These are phyloP conservation scores for Cryptosporidium parvum DNA, from an alignment of 169 alveolate species.

Conservation along the genomic window DNA sequence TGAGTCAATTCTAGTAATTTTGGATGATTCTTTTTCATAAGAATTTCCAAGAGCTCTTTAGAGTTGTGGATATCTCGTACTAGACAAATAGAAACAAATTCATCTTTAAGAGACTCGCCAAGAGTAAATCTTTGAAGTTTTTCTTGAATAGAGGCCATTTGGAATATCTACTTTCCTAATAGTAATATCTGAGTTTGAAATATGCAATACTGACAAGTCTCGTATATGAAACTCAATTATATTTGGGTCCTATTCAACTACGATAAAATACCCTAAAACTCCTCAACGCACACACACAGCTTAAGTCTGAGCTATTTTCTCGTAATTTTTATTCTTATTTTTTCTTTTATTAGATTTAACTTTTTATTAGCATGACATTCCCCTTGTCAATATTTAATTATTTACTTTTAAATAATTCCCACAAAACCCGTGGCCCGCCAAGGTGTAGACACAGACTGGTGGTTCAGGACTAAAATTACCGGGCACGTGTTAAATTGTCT, in stretches of 20 bases:
- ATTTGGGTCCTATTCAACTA: background rate
- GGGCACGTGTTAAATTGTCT: conserved; percentile 12
- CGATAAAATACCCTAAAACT: background rate
- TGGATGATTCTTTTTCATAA: background rate
- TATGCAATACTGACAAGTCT: background rate
- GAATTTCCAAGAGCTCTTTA: background rate
- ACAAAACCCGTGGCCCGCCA: background rate
- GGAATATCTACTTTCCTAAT: background rate
- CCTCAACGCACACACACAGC: background rate
- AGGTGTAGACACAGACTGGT: background rate
- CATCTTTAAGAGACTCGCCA: background rate
- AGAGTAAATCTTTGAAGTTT: conserved; percentile 7
- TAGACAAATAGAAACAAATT: conserved; percentile 45
- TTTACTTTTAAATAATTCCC: background rate
- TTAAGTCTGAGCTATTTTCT: background rate
- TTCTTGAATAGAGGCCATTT: background rate
- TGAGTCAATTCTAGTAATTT: background rate
- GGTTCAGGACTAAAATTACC: background rate
- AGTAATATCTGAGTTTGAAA: background rate
- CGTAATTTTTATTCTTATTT: background rate
- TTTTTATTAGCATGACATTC: background rate
- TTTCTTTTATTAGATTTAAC: background rate
- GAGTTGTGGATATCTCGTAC: conserved; percentile 38
- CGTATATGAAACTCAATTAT: background rate
- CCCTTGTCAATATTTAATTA: background rate